Evolutionary conservation across 2,329 filamentous ascomycete species (phyloP).

Genomic region (Cladosporium sp.): DNA sequence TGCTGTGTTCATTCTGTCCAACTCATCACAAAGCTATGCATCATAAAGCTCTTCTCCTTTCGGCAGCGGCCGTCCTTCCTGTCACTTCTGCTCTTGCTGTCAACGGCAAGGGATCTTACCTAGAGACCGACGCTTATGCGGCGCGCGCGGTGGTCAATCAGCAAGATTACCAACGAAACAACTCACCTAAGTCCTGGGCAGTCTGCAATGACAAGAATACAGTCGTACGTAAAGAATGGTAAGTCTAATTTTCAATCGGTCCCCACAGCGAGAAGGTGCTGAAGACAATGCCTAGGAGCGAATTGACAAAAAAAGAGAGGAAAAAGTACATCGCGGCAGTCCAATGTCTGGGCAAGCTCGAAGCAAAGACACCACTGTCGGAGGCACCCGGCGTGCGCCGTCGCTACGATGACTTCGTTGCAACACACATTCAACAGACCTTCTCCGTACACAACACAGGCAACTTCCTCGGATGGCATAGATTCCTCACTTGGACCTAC

Average conservation of each 20-base stretch:
- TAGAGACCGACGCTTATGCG: constrained; percentile 1
- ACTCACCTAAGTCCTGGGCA: background rate
- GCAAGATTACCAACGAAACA: background rate
- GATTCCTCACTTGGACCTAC: constrained; percentile 45
- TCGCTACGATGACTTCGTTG: constrained; percentile 36
- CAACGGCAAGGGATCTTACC: background rate
- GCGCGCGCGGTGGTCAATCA: constrained; percentile 5
- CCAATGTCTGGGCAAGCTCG: constrained; percentile 22
- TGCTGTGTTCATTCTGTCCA: too few relatives aligned
- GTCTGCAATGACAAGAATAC: constrained; percentile 37
- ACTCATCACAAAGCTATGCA: background rate
- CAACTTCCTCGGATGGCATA: constrained; percentile 45
- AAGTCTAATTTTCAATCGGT: background rate
- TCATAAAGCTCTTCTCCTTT: background rate
- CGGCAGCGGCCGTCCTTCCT: constrained; percentile 5
- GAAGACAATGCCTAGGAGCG: constrained; percentile 21
- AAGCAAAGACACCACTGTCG: constrained; percentile 20
- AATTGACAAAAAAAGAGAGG: constrained; percentile 27
- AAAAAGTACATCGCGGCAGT: constrained; percentile 25
- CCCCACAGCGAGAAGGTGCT: background rate
- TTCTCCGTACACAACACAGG: constrained; percentile 30
- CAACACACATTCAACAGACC: constrained; percentile 31
- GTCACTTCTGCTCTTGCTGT: constrained; percentile 1
- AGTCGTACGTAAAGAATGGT: constrained; percentile 47
- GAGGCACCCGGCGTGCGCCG: constrained; percentile 29